Base-by-base conservation (phyloP, 2,329 filamentous ascomycete species). In the Cladobotryum mycophilum region DNA sequence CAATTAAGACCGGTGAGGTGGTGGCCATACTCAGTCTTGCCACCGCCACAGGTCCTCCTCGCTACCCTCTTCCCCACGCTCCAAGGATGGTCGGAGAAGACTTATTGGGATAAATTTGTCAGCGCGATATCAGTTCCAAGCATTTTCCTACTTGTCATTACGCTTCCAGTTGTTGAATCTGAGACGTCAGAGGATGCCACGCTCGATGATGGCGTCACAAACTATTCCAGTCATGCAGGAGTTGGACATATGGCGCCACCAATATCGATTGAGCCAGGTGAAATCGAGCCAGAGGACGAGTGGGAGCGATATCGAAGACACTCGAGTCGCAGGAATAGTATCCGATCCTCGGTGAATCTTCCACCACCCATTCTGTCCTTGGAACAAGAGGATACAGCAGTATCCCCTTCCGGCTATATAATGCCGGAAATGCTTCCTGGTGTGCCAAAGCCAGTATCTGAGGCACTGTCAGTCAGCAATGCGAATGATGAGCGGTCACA, bases 131-230 rank as follows among this genome's bases (percentile, higher is more conserved):
- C 91, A 7, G 85, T 89, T n/a, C 88, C 91, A 1, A 95, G 87
- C 59, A 89, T 99, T 36, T 88, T 99, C 55, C 71, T 97, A 2
- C 76, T 99, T 4, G 92, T 92, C 1, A 82, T 93, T 43, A 99
- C 93, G 0, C 69, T 99, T 4, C 93, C 95, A 0, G 90, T 99
- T 1, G 88, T 96, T 5, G 92, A 97, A 60, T 80, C 80, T 1
- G 78, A 80, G 40, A 76, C 80, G 17, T 75, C 78, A 7, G 78
- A 82, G 4, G 63, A 62, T 5, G 50, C 47, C 18, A 63, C 60
- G 5, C n/a, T 59, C 7, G 54, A 59, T 4, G 62, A 61, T 5
- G 59, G 53, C 9, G 45, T 64, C 6, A 52, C 63, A 9, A 69
- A 72, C 20, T 59, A 62, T 35, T 55, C 62, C 4, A 51, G 56